Percentiles rank a stretch among this genome's conserved stretches.
Evolutionary conservation across 768 basidiomycete genomes (phyloP).

Genomic region (Mycena indigotica): DNA sequence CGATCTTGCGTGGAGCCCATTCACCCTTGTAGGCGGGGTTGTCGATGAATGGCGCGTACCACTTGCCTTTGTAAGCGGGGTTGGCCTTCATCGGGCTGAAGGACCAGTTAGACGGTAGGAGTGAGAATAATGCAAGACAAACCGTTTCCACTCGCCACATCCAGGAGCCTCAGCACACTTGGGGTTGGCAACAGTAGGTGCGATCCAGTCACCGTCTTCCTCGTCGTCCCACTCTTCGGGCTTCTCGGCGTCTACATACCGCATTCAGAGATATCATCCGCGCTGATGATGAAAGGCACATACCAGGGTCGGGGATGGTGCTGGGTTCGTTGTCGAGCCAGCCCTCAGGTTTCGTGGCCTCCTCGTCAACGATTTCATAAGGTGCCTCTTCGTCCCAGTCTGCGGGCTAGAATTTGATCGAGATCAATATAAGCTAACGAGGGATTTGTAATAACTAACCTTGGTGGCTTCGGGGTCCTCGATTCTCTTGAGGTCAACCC

Average conservation of each 20-base stretch:
- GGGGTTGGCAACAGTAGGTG: constrained; percentile 88
- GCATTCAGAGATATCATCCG: neutral
- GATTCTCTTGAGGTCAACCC: constrained; percentile 91
- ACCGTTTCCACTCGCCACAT: constrained; percentile 95
- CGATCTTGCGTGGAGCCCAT: constrained; percentile 89
- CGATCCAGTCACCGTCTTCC: constrained; percentile 98
- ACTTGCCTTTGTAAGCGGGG: constrained; percentile 97
- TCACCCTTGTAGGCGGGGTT: constrained; percentile 97
- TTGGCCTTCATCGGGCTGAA: constrained; percentile 87
- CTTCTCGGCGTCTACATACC: constrained; percentile 74
- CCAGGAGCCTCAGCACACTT: constrained; percentile 88
- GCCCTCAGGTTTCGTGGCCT: constrained; percentile 88
- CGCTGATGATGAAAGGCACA: constrained; percentile 16
- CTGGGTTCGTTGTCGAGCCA: constrained; percentile 92
- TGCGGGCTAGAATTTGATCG: constrained; percentile 56
- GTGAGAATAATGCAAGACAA: no score
- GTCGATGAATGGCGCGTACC: constrained; percentile 92
- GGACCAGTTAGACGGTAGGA: no score
- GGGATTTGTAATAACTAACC: constrained; percentile 40
- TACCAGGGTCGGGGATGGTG: constrained; percentile 84
- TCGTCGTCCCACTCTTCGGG: constrained; percentile 99
- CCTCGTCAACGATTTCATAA: constrained; percentile 84
- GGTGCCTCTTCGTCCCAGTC: constrained; percentile 99
- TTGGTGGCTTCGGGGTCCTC: constrained; percentile 82
- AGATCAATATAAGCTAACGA: constrained; percentile 2